These are phyloP conservation scores for Venustampulla echinocandica DNA, from an alignment of 495 filamentous ascomycete genomes.

Conservation along the genomic window DNA sequence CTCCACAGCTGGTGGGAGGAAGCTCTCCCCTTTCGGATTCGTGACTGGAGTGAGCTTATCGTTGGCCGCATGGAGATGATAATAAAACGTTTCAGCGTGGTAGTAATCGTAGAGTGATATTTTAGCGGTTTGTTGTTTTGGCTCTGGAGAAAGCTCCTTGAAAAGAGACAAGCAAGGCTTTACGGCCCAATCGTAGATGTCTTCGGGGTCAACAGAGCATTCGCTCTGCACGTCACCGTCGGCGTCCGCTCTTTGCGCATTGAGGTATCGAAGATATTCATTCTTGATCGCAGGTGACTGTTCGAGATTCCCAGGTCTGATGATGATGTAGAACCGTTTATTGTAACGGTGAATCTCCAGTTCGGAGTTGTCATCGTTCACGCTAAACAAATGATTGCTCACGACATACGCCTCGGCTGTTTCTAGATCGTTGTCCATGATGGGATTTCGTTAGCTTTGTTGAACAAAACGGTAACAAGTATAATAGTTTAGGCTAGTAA, in stretches of 20 bases:
- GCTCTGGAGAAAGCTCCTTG: constrained; percentile 9
- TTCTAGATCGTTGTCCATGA: no score
- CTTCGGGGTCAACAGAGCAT: constrained; percentile 4
- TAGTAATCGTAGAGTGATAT: constrained; percentile 11
- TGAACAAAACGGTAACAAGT: no score
- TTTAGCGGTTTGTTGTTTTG: constrained; percentile 7
- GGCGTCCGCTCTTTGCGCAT: constrained; percentile 12
- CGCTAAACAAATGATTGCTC: constrained; percentile 7
- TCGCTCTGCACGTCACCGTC: constrained; percentile 3
- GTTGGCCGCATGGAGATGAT: constrained; percentile 12
- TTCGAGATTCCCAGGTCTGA: constrained; percentile 8
- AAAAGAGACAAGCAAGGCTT: constrained; percentile 10
- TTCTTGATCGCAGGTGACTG: constrained; percentile 10
- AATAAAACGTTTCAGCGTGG: constrained; percentile 11
- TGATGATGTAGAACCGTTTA: constrained; percentile 17
- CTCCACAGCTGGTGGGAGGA: constrained; percentile 6
- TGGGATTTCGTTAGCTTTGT: no score
- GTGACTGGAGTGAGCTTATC: constrained; percentile 8
- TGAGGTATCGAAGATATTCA: constrained; percentile 13
- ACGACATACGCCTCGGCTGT: no score
- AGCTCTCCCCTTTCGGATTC: constrained; percentile 2
- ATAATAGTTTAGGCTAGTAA: no score
- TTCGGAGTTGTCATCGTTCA: constrained; percentile 13
- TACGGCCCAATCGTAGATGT: constrained; percentile 13
- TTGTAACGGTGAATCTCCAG: constrained; percentile 12